These are phyloP conservation scores for Xylaria digitata DNA, from an alignment of 2,329 filamentous ascomycete genomes.

Conservation along the genomic window DNA sequence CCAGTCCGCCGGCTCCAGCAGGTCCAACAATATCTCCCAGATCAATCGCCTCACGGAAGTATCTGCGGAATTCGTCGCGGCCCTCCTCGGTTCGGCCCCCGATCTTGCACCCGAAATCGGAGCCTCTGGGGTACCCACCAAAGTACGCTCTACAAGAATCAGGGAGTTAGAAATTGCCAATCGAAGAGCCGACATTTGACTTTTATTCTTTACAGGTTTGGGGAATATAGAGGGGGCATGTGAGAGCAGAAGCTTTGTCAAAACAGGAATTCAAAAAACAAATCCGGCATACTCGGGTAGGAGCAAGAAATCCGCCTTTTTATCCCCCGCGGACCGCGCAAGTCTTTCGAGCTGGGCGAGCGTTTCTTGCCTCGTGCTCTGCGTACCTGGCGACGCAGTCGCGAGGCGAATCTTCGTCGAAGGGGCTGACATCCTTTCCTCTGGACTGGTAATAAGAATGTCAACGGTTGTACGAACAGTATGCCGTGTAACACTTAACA, in stretches of 20 bases:
- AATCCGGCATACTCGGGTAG: slow-evolving; percentile 73
- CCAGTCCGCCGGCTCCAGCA: slow-evolving; percentile 66
- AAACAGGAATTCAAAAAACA: background rate
- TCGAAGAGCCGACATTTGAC: background rate
- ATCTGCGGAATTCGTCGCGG: slow-evolving; percentile 83
- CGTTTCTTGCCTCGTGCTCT: slow-evolving; percentile 66
- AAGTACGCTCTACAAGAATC: slow-evolving; percentile 70
- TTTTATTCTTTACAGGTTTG: background rate
- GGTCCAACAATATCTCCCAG: slow-evolving; percentile 75
- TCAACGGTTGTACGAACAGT: background rate
- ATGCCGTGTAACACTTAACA: background rate
- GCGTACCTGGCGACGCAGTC: slow-evolving; percentile 66
- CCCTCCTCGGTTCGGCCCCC: slow-evolving; percentile 77
- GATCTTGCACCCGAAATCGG: slow-evolving; percentile 78
- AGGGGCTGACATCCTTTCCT: slow-evolving; percentile 28
- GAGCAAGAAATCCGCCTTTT: slow-evolving; percentile 74
- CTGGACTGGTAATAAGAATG: background rate
- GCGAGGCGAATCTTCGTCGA: slow-evolving; percentile 60
- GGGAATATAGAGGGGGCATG: background rate
- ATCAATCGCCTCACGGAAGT: slow-evolving; percentile 83
- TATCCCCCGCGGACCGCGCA: slow-evolving; percentile 69
- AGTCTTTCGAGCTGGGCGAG: slow-evolving; percentile 73
- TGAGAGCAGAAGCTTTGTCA: background rate
- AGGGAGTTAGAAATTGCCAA: background rate
- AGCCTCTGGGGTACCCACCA: slow-evolving; percentile 88